Conservation (phyloP, 345 rosid species). For the Heritiera littoralis region DNA sequence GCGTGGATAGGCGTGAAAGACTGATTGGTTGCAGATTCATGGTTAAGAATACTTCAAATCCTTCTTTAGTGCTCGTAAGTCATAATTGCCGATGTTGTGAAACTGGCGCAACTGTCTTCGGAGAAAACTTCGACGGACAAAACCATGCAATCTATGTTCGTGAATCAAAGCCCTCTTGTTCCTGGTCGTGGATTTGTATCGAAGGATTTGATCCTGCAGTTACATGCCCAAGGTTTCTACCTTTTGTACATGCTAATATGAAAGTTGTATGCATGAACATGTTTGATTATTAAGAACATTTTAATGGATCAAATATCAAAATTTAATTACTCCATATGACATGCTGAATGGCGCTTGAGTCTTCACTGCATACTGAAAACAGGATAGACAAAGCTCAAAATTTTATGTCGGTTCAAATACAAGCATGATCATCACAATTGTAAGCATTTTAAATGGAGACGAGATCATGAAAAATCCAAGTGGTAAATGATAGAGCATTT, state of each 20-base stretch:
- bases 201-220: background rate
- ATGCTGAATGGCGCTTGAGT: background rate
- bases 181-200: background rate
- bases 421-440: background rate
- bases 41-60: background rate
- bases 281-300: background rate
- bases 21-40: background rate
- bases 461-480: background rate
- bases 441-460: background rate
- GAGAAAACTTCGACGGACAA: background rate
- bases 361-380: background rate
- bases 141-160: background rate
- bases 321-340: background rate
- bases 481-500: background rate
- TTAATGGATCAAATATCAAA: background rate
- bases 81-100: background rate
- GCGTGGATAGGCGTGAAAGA: conserved; percentile 15
- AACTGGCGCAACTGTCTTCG: background rate
- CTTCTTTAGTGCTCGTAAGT: background rate
- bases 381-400: background rate
- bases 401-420: background rate
- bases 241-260: background rate
- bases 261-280: background rate
- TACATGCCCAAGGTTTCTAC: background rate
- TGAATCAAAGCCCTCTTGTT: background rate